Evolutionary conservation across 2,329 filamentous ascomycete species (phyloP).

Genomic region (Exophiala spinifera): DNA sequence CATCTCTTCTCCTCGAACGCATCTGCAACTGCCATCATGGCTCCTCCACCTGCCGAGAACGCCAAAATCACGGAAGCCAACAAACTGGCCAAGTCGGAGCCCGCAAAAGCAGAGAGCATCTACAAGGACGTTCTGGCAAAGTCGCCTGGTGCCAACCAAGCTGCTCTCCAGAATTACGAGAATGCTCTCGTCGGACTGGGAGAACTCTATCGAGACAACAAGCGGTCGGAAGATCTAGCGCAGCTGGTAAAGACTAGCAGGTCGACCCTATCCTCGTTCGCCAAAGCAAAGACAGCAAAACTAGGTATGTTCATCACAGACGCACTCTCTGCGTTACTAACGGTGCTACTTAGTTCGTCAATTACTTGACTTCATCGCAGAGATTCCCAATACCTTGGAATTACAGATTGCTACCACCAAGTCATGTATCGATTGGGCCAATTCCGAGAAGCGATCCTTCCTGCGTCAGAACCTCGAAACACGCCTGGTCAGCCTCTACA

Average conservation of each 20-base stretch:
- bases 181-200: conserved; percentile 81
- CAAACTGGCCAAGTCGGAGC: conserved; percentile 74
- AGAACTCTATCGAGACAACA: conserved; percentile 81
- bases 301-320: conserved; percentile 61
- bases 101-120: conserved; percentile 76
- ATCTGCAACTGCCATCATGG: conserved; percentile 39
- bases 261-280: conserved; percentile 89
- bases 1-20: neutral
- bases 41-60: conserved; percentile 50
- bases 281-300: conserved; percentile 98
- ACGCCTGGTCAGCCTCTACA: conserved; percentile 87
- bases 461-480: conserved; percentile 97
- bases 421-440: conserved; percentile 96
- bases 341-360: conserved; percentile 68
- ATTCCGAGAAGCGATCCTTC: conserved; percentile 75
- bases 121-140: conserved; percentile 89
- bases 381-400: conserved; percentile 91
- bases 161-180: conserved; percentile 88
- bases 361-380: conserved; percentile 89
- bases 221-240: conserved; percentile 79
- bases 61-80: conserved; percentile 83
- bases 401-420: conserved; percentile 93
- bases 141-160: conserved; percentile 79
- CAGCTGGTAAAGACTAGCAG: conserved; percentile 87
- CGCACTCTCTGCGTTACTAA: neutral